Evolutionary conservation across 2,329 filamentous ascomycete species (phyloP), one percentile per base, ranked within the genome.

Genomic region (Trichoderma sp.): DNA sequence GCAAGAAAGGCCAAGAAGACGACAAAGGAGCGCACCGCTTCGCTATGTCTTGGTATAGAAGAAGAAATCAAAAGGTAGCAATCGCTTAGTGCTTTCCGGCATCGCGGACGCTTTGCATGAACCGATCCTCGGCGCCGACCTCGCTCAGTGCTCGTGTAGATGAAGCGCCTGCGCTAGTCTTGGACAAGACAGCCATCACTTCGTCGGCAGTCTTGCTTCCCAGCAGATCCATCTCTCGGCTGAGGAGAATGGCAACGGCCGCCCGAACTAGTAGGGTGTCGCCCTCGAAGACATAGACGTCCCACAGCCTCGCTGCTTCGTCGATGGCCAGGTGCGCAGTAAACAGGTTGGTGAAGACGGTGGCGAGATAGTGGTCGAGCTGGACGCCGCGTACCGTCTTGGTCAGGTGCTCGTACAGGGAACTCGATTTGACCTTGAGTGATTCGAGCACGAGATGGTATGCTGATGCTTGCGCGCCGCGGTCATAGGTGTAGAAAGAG

Each of bases 281-380:
- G 28, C 91, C 90, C 73, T 96, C 92, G 69, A 96, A 92, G 3
- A 91, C 87, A 69, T 91, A 92, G 0, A 94, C 86, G 68, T 96
- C 92, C 90, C 90, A 94, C 14, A 95, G 77, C 2, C 92, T 80
- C 1, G 87, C 85, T 4, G 87, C 89, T 69, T 90, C 85, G 71
- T 93, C 91, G 17, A 93, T 81, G 7, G 84, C 83, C 4, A 92
- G 77, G 45, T 84, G 80, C 17, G 78, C 76, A 0, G 89, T 89
- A 73, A 92, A 91, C 6, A 92, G 78, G 17, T 81, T 81, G 6
- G 83, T 83, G 71, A 92, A 90, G 59, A 91, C 78, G 15, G 82
- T 78, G 30, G 81, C 76, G 7, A 93, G 79, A 69, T 87, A 90
- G 19, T 76, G 68, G 58, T 87, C 78, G 0, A 84, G 78, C 5